Evolutionary conservation across 2,329 filamentous ascomycete genomes (phyloP).

Genomic region (Paracamarosporium sp.): DNA sequence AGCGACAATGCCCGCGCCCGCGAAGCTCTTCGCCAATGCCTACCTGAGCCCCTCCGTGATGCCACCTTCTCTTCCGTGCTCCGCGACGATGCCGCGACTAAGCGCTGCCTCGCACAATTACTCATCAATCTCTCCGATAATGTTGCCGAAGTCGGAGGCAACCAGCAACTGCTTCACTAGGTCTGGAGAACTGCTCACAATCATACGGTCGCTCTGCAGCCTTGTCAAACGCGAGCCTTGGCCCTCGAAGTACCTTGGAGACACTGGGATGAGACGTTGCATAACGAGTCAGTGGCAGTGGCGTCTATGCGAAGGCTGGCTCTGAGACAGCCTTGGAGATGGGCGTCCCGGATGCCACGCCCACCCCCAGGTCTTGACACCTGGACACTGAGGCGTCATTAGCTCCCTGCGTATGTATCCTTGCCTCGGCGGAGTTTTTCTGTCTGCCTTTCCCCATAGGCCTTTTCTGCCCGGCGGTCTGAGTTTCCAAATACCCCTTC

Average conservation of each 20-base stretch:
- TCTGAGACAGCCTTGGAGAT: background rate
- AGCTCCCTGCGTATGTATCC: background rate
- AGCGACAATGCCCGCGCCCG: constrained; percentile 96
- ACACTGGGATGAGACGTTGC: background rate
- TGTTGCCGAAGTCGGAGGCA: constrained; percentile 63
- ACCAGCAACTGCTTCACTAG: constrained; percentile 46
- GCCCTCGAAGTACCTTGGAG: background rate
- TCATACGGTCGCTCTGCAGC: background rate
- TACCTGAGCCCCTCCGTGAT: constrained; percentile 97
- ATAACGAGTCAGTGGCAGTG: background rate
- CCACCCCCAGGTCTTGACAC: background rate
- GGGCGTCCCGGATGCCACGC: background rate
- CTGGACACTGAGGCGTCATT: background rate
- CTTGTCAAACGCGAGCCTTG: background rate
- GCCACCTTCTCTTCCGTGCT: constrained; percentile 97
- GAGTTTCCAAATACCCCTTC: constrained; percentile 23
- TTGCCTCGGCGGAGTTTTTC: background rate
- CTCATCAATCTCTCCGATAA: constrained; percentile 96
- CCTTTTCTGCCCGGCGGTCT: constrained; percentile 7
- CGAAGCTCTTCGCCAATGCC: constrained; percentile 92
- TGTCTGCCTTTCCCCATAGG: background rate
- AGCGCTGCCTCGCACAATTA: constrained; percentile 95
- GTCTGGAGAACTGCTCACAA: background rate
- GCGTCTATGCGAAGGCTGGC: background rate
- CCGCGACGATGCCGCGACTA: constrained; percentile 95